Conservation (phyloP, 2,329 filamentous ascomycete genomes). For the Aspergillus floridensis region DNA sequence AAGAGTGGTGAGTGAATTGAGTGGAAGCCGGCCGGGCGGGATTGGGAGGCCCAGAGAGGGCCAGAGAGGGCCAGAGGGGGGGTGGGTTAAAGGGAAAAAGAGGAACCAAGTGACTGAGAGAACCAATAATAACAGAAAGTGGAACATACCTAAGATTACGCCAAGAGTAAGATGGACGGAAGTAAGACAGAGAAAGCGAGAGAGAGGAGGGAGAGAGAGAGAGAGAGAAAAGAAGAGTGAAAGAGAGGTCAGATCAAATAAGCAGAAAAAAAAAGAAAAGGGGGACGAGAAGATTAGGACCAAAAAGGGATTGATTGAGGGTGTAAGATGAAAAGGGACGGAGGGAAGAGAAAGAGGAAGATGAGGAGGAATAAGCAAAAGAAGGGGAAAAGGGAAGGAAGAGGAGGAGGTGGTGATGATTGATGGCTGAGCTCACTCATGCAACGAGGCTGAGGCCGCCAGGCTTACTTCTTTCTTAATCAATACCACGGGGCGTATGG, state of each 20-base stretch:
- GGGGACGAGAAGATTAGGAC: background rate
- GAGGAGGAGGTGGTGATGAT: slow-evolving; percentile 1
- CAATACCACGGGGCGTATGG: background rate
- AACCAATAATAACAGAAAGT: slow-evolving; percentile 17
- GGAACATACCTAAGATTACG: slow-evolving; percentile 23
- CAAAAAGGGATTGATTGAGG: background rate
- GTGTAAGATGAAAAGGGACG: slow-evolving; percentile 1
- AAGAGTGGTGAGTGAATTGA: background rate
- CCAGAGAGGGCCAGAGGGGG: too few relatives aligned
- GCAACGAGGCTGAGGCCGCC: background rate
- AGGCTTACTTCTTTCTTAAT: background rate
- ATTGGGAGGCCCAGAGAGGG: background rate
- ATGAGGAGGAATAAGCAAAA: background rate
- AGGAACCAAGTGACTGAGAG: slow-evolving; percentile 1
- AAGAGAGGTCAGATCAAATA: background rate
- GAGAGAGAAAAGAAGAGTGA: slow-evolving; percentile 5
- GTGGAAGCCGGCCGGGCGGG: background rate
- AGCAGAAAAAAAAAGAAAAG: background rate
- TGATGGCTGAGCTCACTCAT: background rate
- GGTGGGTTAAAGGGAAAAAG: background rate
- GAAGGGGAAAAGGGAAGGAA: background rate
- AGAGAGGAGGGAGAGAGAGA: slow-evolving; percentile 12
- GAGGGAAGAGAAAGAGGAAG: background rate
- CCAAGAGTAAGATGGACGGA: slow-evolving; percentile 17
- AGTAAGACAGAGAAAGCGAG: background rate